Evolutionary conservation across 768 basidiomycete genomes (phyloP).

Genomic region (Leccinum pellstonianum): DNA sequence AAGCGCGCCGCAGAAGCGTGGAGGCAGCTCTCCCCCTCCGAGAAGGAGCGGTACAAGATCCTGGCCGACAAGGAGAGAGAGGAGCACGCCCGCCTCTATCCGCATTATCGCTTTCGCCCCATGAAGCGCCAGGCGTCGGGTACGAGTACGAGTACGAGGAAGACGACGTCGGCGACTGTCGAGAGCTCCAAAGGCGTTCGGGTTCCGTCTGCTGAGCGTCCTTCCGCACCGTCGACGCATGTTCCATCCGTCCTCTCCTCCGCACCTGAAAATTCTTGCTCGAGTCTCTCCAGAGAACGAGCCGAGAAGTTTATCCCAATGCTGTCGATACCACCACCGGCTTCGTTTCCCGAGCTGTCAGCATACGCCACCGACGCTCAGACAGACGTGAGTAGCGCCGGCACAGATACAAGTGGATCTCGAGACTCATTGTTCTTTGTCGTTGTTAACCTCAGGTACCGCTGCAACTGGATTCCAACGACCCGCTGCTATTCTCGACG

Average conservation of each 20-base stretch:
- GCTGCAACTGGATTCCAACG: neutral
- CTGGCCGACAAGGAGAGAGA: conserved; percentile 56
- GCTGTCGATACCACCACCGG: neutral
- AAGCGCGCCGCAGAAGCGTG: conserved; percentile 77
- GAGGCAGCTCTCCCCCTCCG: conserved; percentile 51
- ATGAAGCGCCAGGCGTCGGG: conserved; percentile 37
- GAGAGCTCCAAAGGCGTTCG: conserved; percentile 13
- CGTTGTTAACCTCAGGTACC: neutral
- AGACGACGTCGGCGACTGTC: conserved; percentile 7
- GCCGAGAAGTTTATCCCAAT: neutral
- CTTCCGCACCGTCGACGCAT: neutral
- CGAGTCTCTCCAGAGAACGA: conserved; percentile 6
- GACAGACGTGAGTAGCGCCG: conserved; percentile 11
- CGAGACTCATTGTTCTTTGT: neutral
- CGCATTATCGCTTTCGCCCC: conserved; percentile 65
- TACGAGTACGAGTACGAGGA: conserved; percentile 4
- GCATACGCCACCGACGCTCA: neutral
- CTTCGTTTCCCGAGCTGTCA: neutral
- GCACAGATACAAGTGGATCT: neutral
- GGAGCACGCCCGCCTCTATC: conserved; percentile 56
- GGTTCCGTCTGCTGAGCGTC: conserved; percentile 5
- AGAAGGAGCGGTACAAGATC: conserved; percentile 48
- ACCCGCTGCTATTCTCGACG: neutral
- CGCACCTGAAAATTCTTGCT: conserved; percentile 2
- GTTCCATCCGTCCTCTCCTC: conserved; percentile 20